phyloP scores from a whole-genome alignment of 2,329 filamentous ascomycete species.

The Stachybotrys elegans region DNA sequence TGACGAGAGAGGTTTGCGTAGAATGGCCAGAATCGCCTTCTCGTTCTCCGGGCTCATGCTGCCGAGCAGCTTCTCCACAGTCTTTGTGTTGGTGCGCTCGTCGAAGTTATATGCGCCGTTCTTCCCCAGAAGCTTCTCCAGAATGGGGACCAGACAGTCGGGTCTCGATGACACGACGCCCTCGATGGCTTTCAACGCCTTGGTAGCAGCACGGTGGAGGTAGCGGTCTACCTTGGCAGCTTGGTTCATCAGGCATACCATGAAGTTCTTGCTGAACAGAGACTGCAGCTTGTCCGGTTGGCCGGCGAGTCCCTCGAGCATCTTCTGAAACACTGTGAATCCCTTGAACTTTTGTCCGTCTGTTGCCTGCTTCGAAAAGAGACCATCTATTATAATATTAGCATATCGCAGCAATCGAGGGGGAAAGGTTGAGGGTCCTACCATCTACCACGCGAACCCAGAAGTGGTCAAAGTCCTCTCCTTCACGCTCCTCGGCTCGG shows the following conservation, averaged over 20 bases:
- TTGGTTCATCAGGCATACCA: slow-evolving; percentile 79
- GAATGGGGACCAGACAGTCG: slow-evolving; percentile 51
- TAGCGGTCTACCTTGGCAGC: slow-evolving; percentile 72
- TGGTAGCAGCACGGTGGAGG: slow-evolving; percentile 72
- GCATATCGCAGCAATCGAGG: no score
- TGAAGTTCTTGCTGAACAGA: slow-evolving; percentile 79
- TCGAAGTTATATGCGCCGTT: slow-evolving; percentile 77
- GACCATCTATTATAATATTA: slow-evolving; percentile 67
- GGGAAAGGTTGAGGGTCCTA: slow-evolving; percentile 40
- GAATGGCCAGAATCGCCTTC: slow-evolving; percentile 42
- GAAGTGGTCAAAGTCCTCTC: slow-evolving; percentile 63
- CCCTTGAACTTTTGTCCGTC: slow-evolving; percentile 89
- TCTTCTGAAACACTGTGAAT: slow-evolving; percentile 78
- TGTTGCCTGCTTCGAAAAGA: slow-evolving; percentile 78
- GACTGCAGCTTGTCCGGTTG: slow-evolving; percentile 41
- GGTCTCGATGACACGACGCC: slow-evolving; percentile 57
- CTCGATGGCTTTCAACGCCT: slow-evolving; percentile 68
- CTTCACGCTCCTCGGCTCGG: slow-evolving; percentile 28
- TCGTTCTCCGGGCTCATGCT: slow-evolving; percentile 53
- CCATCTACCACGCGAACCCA: slow-evolving; percentile 86
- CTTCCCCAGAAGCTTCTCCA: slow-evolving; percentile 64
- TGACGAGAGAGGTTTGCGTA: slow-evolving; percentile 37
- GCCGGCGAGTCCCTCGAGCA: slow-evolving; percentile 52
- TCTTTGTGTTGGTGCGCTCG: slow-evolving; percentile 78
- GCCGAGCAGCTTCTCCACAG: slow-evolving; percentile 68